Evolutionary conservation across 2,329 filamentous ascomycete genomes (phyloP).

Genomic region (Elsinoe fawcettii): DNA sequence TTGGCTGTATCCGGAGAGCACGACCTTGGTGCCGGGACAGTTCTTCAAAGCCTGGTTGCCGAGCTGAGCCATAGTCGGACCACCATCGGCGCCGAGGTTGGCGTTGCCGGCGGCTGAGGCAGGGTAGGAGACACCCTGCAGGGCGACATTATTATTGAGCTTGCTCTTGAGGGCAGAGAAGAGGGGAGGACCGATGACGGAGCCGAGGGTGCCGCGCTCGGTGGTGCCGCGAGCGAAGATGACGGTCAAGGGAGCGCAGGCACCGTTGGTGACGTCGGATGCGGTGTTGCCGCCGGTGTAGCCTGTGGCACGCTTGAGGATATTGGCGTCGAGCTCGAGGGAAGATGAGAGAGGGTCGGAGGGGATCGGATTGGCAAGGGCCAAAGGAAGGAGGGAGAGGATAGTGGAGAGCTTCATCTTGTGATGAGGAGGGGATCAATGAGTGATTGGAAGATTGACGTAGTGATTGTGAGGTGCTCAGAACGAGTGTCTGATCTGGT

Average conservation of each 20-base stretch:
- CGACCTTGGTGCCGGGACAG: conserved; percentile 16
- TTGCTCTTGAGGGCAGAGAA: conserved; percentile 17
- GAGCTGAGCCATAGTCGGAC: conserved; percentile 16
- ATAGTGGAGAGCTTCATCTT: background rate
- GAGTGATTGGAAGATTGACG: background rate
- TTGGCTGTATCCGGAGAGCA: conserved; percentile 15
- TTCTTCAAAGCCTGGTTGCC: conserved; percentile 13
- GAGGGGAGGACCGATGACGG: conserved; percentile 19
- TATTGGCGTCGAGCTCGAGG: background rate
- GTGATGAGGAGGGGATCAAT: background rate
- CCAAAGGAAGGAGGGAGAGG: conserved; percentile 1
- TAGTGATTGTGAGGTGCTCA: background rate
- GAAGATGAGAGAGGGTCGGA: background rate
- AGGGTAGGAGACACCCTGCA: conserved; percentile 17
- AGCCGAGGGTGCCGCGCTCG: conserved; percentile 43
- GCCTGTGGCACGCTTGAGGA: conserved; percentile 2
- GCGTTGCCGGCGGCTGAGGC: conserved; percentile 10
- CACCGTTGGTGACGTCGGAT: conserved; percentile 19
- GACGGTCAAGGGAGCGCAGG: conserved; percentile 43
- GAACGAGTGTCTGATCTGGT: background rate
- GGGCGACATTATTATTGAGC: conserved; percentile 8
- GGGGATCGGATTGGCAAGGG: background rate
- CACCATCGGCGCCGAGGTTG: conserved; percentile 14
- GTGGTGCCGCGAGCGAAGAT: conserved; percentile 52
- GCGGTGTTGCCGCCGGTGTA: conserved; percentile 16